Evolutionary conservation across 257 asterid species (phyloP), one percentile per base, ranked within the genome.

Genomic region (Solanum etuberosum): DNA sequence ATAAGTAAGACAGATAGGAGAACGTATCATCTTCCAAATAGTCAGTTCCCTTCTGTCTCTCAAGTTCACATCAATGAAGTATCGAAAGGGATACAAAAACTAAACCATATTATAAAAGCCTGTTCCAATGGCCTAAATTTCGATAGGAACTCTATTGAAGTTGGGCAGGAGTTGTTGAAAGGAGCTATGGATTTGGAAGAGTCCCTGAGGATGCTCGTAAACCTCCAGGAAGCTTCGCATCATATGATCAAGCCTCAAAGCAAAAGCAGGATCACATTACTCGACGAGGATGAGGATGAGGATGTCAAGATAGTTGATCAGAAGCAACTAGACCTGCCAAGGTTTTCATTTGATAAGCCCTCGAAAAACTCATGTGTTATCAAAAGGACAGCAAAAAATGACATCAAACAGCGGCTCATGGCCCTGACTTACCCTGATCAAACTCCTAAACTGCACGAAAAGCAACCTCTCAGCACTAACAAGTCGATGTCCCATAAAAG

Each of bases 181-280:
- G 99, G 99, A 9, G 96, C 99, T 29, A 88, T 92, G 89, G 93
- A 96, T 86, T 92, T 96, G 93, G 99, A 96, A 85, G 96, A 95
- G 91, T 93, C 98, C 48, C 87, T 96, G 12, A 93, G 97, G 73
- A 89, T 93, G 96, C 95, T 96, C 6, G 96, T 91, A 16, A 92
- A 89, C 89, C 87, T 94, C 88, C 98, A 96, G 90, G 98, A 94
- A 32, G 91, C 92, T 83, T 90, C 98, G 3, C 92, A 89, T 5
- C 81, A 87, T 88, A 86, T 65, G 73, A 89, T 74, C 54, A 86
- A 74, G 27, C 27, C 93, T 57, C 94, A 90, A 88, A 88, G 88
- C 42, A 93, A 92, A 83, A 90, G 83, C 48, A 92, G 93, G 81
- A 86, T 96, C 31, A 94, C 89, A 93, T 89, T 95, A 81, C 93